Evolutionary conservation across 2,329 filamentous ascomycete species (phyloP), one percentile per base, ranked within the genome.

Genomic region (Monosporascus sp.): DNA sequence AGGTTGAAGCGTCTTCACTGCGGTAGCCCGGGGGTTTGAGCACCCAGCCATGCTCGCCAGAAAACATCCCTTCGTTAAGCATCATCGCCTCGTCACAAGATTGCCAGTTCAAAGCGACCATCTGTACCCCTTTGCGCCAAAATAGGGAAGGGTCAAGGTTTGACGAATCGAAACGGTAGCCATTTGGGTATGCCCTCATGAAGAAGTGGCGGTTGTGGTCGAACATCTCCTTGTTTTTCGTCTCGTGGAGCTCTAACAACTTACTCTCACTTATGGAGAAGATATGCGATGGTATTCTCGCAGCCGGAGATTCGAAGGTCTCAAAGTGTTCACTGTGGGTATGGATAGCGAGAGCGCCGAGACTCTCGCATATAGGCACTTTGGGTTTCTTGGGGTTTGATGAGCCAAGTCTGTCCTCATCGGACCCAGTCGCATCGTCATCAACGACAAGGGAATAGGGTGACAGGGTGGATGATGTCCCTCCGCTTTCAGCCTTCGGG

Each of bases 61-160:
- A 89, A 68, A 97, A 99, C 94, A 99, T 97, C 66, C 89, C 94
- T 64, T 96, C 88, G 66, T 97, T 97, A 66, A 99, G 82, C 77
- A 97, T 95, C 82, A 97, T 95, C 44, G 90, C 89, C 52, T 94
- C 84, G 67, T 97, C 93, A 60, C 92, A 88, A 3, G 88, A 93
- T 71, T 99, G 94, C 93, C 94, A 97, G 69, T 99, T 99, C 69
- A 97, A 81, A 18, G 94, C 93, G 5, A 90, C 92, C 93, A 99
- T 97, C 70, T 99, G 94, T 20, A 97, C 92, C 27, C 94, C 94
- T 50, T 89, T 85, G 48, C 91, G 85, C 94, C 94, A 99, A 67
- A 91, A 95, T 44, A 84, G 84, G 58, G 91, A 85, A 1, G 94
- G 94, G 63, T 97, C 92, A 41, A 94, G 94, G 67, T 99, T 99